Percentiles rank a stretch among this genome's conserved stretches.
Conservation (phyloP, 805 yeast species). For the Saturnispora sanitii region DNA sequence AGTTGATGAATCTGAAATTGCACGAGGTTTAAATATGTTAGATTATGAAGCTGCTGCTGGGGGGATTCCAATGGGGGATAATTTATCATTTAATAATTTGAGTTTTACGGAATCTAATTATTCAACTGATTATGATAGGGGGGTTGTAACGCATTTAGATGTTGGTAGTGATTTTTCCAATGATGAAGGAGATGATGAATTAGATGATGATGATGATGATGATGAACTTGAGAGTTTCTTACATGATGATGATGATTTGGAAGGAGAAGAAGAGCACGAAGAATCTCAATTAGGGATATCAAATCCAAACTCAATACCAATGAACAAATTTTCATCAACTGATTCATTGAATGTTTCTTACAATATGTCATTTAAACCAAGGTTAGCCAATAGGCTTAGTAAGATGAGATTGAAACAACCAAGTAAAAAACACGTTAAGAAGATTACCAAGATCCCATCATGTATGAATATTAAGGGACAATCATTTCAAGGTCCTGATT, state of each 20-base stretch:
- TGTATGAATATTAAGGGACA: conserved; percentile 6
- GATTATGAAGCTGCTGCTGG: not conserved
- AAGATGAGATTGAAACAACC: conserved; percentile 21
- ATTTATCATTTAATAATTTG: conserved; percentile 1
- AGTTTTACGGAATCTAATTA: conserved; percentile 11
- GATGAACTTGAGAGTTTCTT: conserved; percentile 1
- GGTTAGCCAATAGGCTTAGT: conserved; percentile 18
- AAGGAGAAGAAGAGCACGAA: not conserved
- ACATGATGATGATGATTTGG: not conserved
- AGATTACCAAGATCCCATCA: conserved; percentile 13
- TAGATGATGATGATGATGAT: conserved; percentile 11
- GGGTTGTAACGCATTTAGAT: conserved; percentile 23
- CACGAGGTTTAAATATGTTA: conserved; percentile 3
- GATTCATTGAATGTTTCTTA: conserved; percentile 24
- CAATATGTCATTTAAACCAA: conserved; percentile 22
- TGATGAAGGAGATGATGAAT: conserved; percentile 14
- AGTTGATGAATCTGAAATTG: not conserved
- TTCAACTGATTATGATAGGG: conserved; percentile 16
- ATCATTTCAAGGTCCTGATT: conserved; percentile 2
- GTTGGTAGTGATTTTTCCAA: conserved; percentile 22
- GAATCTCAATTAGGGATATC: not conserved
- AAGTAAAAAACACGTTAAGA: conserved; percentile 20
- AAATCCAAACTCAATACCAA: conserved; percentile 8
- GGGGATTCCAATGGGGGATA: not conserved
- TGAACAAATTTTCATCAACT: conserved; percentile 9